These are phyloP conservation scores for Suhomyces kilbournensis DNA, from an alignment of 805 yeast genomes.

Conservation along the genomic window DNA sequence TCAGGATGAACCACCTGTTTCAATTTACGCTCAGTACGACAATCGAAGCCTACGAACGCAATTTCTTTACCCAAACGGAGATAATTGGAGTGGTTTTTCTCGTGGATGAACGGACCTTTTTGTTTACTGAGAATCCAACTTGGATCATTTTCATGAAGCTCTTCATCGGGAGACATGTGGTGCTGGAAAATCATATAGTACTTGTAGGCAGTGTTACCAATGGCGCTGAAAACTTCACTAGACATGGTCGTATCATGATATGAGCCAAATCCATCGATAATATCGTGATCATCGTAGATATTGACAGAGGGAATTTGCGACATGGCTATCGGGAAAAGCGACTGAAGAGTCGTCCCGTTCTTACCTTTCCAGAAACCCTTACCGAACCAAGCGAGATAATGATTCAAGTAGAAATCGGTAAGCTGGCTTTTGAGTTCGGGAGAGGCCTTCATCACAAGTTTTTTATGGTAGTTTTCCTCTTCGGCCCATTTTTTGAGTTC, in stretches of 20 bases:
- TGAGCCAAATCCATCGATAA: conserved; percentile 94
- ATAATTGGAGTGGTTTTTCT: conserved; percentile 64
- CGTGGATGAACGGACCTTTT: conserved; percentile 67
- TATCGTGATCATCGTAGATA: conserved; percentile 92
- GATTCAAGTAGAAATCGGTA: conserved; percentile 63
- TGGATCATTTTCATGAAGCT: conserved; percentile 38
- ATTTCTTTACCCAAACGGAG: conserved; percentile 72
- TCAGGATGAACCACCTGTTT: conserved; percentile 50
- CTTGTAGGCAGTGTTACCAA: conserved; percentile 78
- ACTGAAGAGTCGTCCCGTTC: conserved; percentile 62
- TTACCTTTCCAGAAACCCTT: conserved; percentile 79
- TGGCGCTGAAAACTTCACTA: conserved; percentile 60
- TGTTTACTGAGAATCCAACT: conserved; percentile 60
- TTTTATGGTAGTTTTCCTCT: conserved; percentile 48
- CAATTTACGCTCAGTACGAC: conserved; percentile 84
- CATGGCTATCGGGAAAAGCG: conserved; percentile 68
- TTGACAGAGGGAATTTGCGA: conserved; percentile 84
- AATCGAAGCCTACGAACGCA: conserved; percentile 78
- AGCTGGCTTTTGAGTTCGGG: conserved; percentile 53
- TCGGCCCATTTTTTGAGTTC: conserved; percentile 61
- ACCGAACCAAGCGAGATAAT: conserved; percentile 88
- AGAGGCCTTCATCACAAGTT: conserved; percentile 37
- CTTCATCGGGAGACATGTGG: conserved; percentile 53
- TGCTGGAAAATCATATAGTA: conserved; percentile 93
- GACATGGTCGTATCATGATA: conserved; percentile 74